Base-by-base conservation (phyloP, 805 yeast species). In the Blastobotrys americana region DNA sequence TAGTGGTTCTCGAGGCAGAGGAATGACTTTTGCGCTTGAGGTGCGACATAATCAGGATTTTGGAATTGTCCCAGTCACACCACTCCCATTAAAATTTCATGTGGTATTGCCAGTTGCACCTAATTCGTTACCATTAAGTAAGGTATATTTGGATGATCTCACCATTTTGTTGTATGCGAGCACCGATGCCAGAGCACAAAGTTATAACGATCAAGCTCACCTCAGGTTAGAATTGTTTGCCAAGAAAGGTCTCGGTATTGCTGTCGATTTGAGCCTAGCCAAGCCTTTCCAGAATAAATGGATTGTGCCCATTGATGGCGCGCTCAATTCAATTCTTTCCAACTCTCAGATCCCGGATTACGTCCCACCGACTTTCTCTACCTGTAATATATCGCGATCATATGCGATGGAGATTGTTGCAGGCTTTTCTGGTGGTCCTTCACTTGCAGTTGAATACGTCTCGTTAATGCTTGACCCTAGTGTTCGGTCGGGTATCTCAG, bases 371-470 rank as follows among this genome's bases (percentile, higher is more conserved):
- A 60, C 74, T 16, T 81, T 82, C 57, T 59, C 56, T 20, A 71
- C 79, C 3, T 78, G 84, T 54, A 79, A 78, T 53, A 68, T 81
- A 18, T 55, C 64, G 8, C 65, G 83, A 33, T 51, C 47, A n/a
- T 76, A 77, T 53, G 49, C 54, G 3, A 43, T 76, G 34, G 58
- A 54, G 33, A 54, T 73, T 9, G 50, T 52, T 1, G 66, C 60
- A 3, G 69, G 68, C 1, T 52, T 70, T 22, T 13, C 25, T 15
- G 39, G 45, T 20, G 34, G 19, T n/a, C 48, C 44, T 19, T 16
- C 25, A 3, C 16, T 33, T 8, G 40, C 43, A 9, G 28, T 37
- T 5, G 52, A 53, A 28, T 46, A 47, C 33, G 58, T 47, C 5
- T 37, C 46, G n/a, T 35, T 54, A 18, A 13, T 41, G 13, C 25